Percentiles rank a stretch among this genome's conserved stretches.
Evolutionary conservation across 1,284 basidiomycete genomes (phyloP).

Genomic region (Ceratobasidium sp.): DNA sequence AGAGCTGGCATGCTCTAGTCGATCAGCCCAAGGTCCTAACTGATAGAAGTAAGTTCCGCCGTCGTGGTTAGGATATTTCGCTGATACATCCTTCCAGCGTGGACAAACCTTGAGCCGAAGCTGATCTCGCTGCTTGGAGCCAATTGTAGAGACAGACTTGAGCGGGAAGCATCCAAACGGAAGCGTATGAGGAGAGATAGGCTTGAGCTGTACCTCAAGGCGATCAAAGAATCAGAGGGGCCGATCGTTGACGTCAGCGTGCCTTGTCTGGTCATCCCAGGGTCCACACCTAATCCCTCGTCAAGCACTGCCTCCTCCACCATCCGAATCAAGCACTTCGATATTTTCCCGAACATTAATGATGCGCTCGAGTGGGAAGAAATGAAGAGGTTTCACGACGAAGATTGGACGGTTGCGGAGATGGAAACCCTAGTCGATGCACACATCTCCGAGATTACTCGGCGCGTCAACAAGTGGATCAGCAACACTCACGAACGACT

Average conservation of each 20-base stretch:
- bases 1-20: slow-evolving; percentile 32
- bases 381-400: slow-evolving; percentile 21
- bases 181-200: not conserved
- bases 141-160: slow-evolving; percentile 21
- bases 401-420: not conserved
- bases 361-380: slow-evolving; percentile 28
- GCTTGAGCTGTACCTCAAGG: not conserved
- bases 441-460: not conserved
- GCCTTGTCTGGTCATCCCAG: not conserved
- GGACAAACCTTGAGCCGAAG: slow-evolving; percentile 41
- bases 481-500: too few relatives aligned
- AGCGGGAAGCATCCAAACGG: slow-evolving; percentile 19
- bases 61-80: not conserved
- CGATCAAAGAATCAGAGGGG: not conserved
- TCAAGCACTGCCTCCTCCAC: not conserved
- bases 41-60: not conserved
- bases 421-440: not conserved
- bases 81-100: slow-evolving; percentile 20
- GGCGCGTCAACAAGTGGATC: slow-evolving; percentile 6
- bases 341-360: slow-evolving; percentile 21
- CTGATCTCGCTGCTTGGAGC: slow-evolving; percentile 36
- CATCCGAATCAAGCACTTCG: not conserved
- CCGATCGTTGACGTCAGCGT: not conserved
- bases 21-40: slow-evolving; percentile 23
- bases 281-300: not conserved